Percentiles rank a stretch among this genome's conserved stretches.
Evolutionary conservation across 2,329 filamentous ascomycete species (phyloP).

Genomic region (Ramularia endophylla): DNA sequence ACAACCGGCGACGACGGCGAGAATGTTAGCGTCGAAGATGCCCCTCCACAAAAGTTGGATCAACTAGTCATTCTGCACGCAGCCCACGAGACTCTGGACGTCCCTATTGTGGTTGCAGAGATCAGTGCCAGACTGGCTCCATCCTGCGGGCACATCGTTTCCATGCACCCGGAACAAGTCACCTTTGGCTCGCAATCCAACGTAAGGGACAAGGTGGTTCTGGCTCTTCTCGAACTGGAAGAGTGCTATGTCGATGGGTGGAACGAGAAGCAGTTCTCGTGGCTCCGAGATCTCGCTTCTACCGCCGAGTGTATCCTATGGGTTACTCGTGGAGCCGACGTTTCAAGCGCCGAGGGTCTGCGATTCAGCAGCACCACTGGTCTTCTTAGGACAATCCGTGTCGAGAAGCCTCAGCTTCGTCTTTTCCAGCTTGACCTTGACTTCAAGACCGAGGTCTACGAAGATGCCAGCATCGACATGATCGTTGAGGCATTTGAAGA

Average conservation of each 20-base stretch:
- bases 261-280: conserved; percentile 6
- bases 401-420: conserved; percentile 6
- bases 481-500: conserved; percentile 6
- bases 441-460: neutral
- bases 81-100: conserved; percentile 2
- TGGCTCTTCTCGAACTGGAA: conserved; percentile 5
- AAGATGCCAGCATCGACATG: conserved; percentile 2
- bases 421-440: conserved; percentile 6
- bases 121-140: conserved; percentile 2
- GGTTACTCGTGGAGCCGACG: conserved; percentile 6
- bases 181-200: conserved; percentile 2
- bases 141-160: neutral
- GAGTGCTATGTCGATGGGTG: conserved; percentile 5
- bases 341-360: conserved; percentile 1
- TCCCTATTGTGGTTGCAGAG: conserved; percentile 3
- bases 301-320: conserved; percentile 5
- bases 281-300: conserved; percentile 3
- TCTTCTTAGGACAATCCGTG: conserved; percentile 3
- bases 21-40: neutral
- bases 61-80: conserved; percentile 3
- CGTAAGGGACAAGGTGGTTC: conserved; percentile 3
- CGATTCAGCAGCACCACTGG: conserved; percentile 3
- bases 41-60: neutral
- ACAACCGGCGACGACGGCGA: conserved; percentile 2
- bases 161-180: conserved; percentile 3